Conservation (phyloP, 495 filamentous ascomycete genomes). For the Hyaloscypha variabilis region DNA sequence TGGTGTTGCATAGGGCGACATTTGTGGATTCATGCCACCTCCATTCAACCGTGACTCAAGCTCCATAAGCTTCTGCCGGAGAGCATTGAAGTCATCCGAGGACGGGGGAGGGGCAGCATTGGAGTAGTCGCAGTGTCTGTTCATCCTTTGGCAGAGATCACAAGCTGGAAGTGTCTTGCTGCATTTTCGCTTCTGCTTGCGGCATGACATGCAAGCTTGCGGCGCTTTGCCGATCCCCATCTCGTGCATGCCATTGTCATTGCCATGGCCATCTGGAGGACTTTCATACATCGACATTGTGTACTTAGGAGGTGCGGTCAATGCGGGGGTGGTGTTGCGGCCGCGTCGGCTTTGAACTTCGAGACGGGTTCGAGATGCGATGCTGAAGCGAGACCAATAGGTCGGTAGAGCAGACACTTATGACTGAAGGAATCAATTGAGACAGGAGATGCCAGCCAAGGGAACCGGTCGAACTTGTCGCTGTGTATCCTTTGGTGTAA, state of each 20-base stretch:
- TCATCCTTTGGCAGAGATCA: constrained; percentile 42
- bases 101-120: constrained; percentile 37
- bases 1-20: constrained; percentile 11
- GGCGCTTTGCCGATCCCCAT: constrained; percentile 19
- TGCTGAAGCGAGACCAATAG: not conserved
- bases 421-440: not conserved
- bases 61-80: constrained; percentile 40
- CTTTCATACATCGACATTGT: constrained; percentile 21
- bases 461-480: not conserved
- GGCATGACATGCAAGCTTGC: constrained; percentile 31
- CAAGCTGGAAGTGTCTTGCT: constrained; percentile 49
- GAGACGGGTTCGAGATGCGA: not conserved
- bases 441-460: not conserved
- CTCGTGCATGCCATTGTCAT: constrained; percentile 10
- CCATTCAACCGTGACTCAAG: constrained; percentile 41
- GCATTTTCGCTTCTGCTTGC: constrained; percentile 53
- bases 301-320: not conserved
- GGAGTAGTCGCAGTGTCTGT: constrained; percentile 45
- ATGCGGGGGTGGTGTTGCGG: not conserved
- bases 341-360: not conserved
- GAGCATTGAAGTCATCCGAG: constrained; percentile 41
- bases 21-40: constrained; percentile 2
- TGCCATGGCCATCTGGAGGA: not conserved
- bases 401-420: not conserved
- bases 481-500: not conserved